A percentile compares a stretch with the other conserved stretches of the same genome.
Conservation (phyloP, 1,139 yeast genomes). For the Lodderomyces margitis region DNA sequence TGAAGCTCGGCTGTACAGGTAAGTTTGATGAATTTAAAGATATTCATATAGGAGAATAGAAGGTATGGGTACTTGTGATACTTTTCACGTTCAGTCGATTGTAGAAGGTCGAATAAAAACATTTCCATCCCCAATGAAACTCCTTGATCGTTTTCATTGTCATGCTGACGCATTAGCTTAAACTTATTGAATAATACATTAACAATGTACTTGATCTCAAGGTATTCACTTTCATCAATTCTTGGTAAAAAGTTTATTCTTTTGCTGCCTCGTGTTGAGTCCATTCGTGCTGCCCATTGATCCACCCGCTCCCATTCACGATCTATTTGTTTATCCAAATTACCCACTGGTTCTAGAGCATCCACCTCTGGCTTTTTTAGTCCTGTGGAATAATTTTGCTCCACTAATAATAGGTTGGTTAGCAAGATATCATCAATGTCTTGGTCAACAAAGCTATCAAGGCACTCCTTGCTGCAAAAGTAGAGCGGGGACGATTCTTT, state of each 20-base stretch:
- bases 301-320: slow-evolving; percentile 29
- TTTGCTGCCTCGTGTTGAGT: slow-evolving; percentile 27
- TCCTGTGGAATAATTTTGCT: slow-evolving; percentile 25
- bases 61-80: slow-evolving; percentile 49
- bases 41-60: slow-evolving; percentile 47
- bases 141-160: slow-evolving; percentile 10
- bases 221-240: slow-evolving; percentile 36
- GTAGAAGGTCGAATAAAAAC: slow-evolving; percentile 43
- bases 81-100: slow-evolving; percentile 55
- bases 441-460: slow-evolving; percentile 31
- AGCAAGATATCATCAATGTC: slow-evolving; percentile 25
- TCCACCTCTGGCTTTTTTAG: slow-evolving; percentile 23
- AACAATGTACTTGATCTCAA: slow-evolving; percentile 37
- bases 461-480: slow-evolving; percentile 55
- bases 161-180: slow-evolving; percentile 14
- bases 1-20: slow-evolving; percentile 40
- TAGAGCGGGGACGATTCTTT: slow-evolving; percentile 45
- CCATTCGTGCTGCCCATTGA: slow-evolving; percentile 37
- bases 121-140: slow-evolving; percentile 22
- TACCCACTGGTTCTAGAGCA: slow-evolving; percentile 16
- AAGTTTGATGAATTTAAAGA: slow-evolving; percentile 50
- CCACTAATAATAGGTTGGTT: slow-evolving; percentile 26
- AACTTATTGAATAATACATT: slow-evolving; percentile 28
- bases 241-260: slow-evolving; percentile 29
- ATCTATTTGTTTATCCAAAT: slow-evolving; percentile 18